Evolutionary conservation across 768 basidiomycete species (phyloP).

Genomic region (Crassisporium funariophilum): DNA sequence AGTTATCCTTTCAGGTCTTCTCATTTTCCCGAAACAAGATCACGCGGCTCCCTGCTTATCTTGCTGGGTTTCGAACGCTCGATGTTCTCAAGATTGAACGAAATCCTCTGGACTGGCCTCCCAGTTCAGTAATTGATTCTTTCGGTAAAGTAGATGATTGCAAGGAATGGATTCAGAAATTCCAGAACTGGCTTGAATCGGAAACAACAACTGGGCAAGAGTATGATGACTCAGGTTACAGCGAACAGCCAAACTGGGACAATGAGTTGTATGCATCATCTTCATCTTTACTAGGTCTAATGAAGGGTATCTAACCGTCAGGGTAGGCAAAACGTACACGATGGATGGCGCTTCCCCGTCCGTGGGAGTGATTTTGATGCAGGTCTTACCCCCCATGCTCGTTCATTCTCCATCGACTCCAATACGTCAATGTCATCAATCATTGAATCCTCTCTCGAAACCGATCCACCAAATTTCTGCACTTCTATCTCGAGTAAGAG

Average conservation of each 20-base stretch:
- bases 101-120: conserved; percentile 96
- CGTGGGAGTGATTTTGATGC: conserved; percentile 36
- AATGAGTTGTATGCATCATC: conserved; percentile 34
- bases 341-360: conserved; percentile 46
- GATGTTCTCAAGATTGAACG: conserved; percentile 84
- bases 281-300: conserved; percentile 19
- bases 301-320: not conserved
- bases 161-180: conserved; percentile 68
- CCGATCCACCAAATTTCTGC: not conserved
- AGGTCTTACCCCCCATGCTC: conserved; percentile 51
- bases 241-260: conserved; percentile 48
- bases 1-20: conserved; percentile 59
- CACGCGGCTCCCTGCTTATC: conserved; percentile 73
- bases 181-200: conserved; percentile 78
- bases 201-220: conserved; percentile 40
- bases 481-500: not conserved
- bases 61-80: conserved; percentile 71
- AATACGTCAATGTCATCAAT: conserved; percentile 53
- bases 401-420: conserved; percentile 65
- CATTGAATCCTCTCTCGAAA: conserved; percentile 36
- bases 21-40: conserved; percentile 87
- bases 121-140: conserved; percentile 53
- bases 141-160: conserved; percentile 43
- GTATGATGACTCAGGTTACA: conserved; percentile 53
- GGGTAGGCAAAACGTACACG: conserved; percentile 21